Percentiles rank a stretch among this genome's conserved stretches.
phyloP scores from a whole-genome alignment of 495 filamentous ascomycete genomes.

The Neurospora tetraspora region DNA sequence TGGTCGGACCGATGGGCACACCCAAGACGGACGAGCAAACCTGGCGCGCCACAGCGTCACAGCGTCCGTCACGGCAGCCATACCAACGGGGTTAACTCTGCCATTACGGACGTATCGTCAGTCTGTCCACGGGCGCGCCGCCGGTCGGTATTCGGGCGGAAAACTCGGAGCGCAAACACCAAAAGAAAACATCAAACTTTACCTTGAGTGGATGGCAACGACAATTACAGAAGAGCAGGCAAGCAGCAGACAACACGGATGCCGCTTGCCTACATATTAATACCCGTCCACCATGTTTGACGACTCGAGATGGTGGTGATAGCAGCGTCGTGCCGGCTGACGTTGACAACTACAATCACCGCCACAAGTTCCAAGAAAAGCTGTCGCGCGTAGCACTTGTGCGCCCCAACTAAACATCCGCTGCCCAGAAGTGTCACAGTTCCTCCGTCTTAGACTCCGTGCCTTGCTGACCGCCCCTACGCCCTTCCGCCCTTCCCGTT shows the following conservation, averaged over 20 bases:
- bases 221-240: not conserved
- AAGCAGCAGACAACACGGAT: not conserved
- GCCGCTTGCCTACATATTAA: not conserved
- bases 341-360: not conserved
- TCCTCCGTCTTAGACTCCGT: not conserved
- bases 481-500: not conserved
- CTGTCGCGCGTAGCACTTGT: not conserved
- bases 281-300: not conserved
- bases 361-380: not conserved
- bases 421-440: not conserved
- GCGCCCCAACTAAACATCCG: not conserved
- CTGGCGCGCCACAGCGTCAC: not conserved
- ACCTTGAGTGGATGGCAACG: not conserved
- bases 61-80: not conserved
- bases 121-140: not conserved
- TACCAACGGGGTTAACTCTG: not conserved
- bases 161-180: not conserved
- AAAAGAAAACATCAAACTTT: not conserved
- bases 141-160: not conserved
- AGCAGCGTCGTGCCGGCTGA: not conserved
- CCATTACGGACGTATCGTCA: not conserved
- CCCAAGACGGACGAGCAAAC: not conserved
- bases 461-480: not conserved
- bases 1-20: not conserved
- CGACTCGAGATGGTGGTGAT: not conserved